Evolutionary conservation across 805 yeast species (phyloP).

Genomic region (Saccharomyces paradoxus): DNA sequence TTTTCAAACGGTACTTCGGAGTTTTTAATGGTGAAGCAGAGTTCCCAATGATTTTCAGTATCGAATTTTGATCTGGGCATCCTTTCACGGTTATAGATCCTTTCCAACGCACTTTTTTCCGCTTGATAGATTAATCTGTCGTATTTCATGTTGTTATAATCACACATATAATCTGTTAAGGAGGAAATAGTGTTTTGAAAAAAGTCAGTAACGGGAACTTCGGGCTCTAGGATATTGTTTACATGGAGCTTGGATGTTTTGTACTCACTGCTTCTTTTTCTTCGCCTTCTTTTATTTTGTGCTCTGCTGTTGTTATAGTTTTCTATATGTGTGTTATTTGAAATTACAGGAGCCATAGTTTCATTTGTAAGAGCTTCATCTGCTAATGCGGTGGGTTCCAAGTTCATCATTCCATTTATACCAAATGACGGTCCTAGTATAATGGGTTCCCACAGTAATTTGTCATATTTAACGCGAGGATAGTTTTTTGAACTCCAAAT

Average conservation of each 20-base stretch:
- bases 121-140: background rate
- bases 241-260: background rate
- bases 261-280: background rate
- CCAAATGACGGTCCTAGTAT: conserved; percentile 85
- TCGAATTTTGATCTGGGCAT: background rate
- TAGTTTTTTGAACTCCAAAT: conserved; percentile 51
- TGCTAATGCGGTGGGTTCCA: background rate
- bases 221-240: background rate
- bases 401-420: conserved; percentile 43
- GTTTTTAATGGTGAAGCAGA: background rate
- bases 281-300: background rate
- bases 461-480: conserved; percentile 41
- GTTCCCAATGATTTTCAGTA: background rate
- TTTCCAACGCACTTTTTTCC: background rate
- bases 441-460: conserved; percentile 72
- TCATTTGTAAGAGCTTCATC: background rate
- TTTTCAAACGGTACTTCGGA: background rate
- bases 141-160: background rate
- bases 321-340: background rate
- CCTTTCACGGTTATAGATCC: background rate
- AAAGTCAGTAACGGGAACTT: background rate
- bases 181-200: background rate
- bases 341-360: background rate
- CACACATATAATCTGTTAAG: background rate
- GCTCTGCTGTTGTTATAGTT: background rate